These are phyloP conservation scores for Silene conica DNA, from an alignment of 148 eudicot genomes.

Conservation along the genomic window DNA sequence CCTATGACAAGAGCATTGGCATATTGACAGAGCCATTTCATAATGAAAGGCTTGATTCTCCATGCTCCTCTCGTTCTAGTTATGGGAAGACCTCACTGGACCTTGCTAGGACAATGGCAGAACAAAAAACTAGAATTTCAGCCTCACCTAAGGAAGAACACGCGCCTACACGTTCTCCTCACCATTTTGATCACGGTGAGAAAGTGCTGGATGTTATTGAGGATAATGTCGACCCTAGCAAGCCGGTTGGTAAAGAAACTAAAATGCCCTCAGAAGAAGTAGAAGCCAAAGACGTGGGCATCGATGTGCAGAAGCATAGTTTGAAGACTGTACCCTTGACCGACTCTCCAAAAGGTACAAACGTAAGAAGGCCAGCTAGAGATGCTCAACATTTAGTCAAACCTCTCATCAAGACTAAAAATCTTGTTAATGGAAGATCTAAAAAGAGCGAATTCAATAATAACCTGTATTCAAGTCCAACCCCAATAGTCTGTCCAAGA, in stretches of 20 bases:
- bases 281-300: slow-evolving; percentile 32
- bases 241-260: slow-evolving; percentile 20
- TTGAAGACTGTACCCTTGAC: slow-evolving; percentile 31
- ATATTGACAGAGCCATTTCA: slow-evolving; percentile 18
- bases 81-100: slow-evolving; percentile 24
- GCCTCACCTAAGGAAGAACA: slow-evolving; percentile 28
- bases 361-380: slow-evolving; percentile 38
- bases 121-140: slow-evolving; percentile 18
- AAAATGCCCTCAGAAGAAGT: slow-evolving; percentile 24
- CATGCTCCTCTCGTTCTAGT: slow-evolving; percentile 21
- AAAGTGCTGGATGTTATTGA: slow-evolving; percentile 21
- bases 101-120: slow-evolving; percentile 8
- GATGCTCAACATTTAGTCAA: slow-evolving; percentile 48
- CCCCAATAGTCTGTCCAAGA: slow-evolving; percentile 66
- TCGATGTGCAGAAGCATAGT: slow-evolving; percentile 31
- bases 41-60: slow-evolving; percentile 26
- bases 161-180: slow-evolving; percentile 28
- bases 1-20: slow-evolving; percentile 11
- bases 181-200: slow-evolving; percentile 19
- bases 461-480: slow-evolving; percentile 34
- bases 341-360: slow-evolving; percentile 40
- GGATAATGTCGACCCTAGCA: slow-evolving; percentile 20
- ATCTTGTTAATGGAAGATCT: slow-evolving; percentile 45
- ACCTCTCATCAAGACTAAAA: slow-evolving; percentile 55
- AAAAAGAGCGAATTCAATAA: slow-evolving; percentile 42